Percentiles rank a stretch among this genome's conserved stretches.
These are phyloP conservation scores for Trichoderma polysporum DNA, from an alignment of 2,329 filamentous ascomycete genomes.

Conservation along the genomic window DNA sequence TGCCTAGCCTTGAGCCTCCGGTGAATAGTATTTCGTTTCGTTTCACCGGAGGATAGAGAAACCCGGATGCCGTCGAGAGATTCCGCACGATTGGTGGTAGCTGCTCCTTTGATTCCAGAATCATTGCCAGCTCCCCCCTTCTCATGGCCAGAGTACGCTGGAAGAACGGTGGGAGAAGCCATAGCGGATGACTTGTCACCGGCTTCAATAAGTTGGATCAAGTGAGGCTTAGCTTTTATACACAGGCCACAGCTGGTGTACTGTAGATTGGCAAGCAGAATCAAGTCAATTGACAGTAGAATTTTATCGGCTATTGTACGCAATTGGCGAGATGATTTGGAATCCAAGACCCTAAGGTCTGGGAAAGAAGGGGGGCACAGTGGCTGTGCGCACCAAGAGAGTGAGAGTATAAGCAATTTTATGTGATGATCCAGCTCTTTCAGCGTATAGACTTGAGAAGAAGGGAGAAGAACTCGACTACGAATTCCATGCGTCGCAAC, in stretches of 20 bases:
- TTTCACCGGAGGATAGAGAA: conserved; percentile 24
- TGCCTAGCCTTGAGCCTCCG: conserved; percentile 56
- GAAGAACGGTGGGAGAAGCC: conserved; percentile 3
- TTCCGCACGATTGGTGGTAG: neutral
- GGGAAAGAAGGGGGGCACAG: neutral
- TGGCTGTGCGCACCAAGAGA: neutral
- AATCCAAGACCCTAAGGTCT: neutral
- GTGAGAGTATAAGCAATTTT: neutral
- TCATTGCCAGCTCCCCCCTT: conserved; percentile 1
- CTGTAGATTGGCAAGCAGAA: neutral
- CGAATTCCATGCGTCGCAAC: conserved; percentile 29
- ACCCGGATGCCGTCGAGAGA: conserved; percentile 18
- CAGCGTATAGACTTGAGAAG: conserved; percentile 30
- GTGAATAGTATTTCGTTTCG: conserved; percentile 44
- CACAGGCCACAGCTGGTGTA: neutral
- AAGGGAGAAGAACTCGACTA: conserved; percentile 29
- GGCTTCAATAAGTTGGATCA: neutral
- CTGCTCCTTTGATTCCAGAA: neutral
- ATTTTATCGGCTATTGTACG: neutral
- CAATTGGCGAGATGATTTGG: neutral
- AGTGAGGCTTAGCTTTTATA: no score
- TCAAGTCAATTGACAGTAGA: neutral
- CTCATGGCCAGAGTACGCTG: conserved; percentile 30
- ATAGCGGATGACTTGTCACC: neutral
- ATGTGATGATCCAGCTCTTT: neutral